Evolutionary conservation across 495 filamentous ascomycete genomes (phyloP), one percentile per base, ranked within the genome.

Genomic region (Trypethelium eluteriae): DNA sequence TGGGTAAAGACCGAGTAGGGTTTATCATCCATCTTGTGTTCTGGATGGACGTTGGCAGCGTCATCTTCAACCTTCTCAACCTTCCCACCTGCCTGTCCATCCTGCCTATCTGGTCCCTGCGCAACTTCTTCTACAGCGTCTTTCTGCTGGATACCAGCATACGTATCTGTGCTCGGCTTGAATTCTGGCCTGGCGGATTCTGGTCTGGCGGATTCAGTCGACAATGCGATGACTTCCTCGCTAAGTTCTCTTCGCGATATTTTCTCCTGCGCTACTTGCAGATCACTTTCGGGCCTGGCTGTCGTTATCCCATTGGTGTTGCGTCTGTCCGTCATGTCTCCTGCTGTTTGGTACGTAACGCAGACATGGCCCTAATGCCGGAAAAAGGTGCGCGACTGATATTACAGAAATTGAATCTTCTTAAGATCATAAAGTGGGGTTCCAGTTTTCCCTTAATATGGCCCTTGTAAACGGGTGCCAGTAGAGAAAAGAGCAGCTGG

Each of bases 1-100:
- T 44, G 64, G 16, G 64, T 71, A 64, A 75, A 76, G 62, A 76
- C 71, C 3, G 70, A 69, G 38, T 76, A 76, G n/a, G 70, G 70
- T 25, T 53, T 53, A 18, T 53, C 49, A 18, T 53, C 49, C 16
- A 53, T 18, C 49, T 53, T 11, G 49, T 53, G 49, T 5, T 14
- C n/a, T 14, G 49, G 49, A 18, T 18, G 5, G 49, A 18, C 49
- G 25, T 14, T 53, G n/a, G 0, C n/a, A 11, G 49, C n/a, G 16
- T 53, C 5, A 5, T 18, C 10, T 14, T 53, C 25, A 25, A 25
- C 25, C 25, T 25, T 25, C 25, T 25, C 25, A 25, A 25, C 25
- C 49, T 53, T 53, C n/a, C 2, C 49, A 2, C 25, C 49, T 53
- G 49, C 49, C 49, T 53, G 49, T 2, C 5, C 16, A 2, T 18